Conservation (phyloP, 805 yeast genomes). For the Schwanniomyces occidentalis region DNA sequence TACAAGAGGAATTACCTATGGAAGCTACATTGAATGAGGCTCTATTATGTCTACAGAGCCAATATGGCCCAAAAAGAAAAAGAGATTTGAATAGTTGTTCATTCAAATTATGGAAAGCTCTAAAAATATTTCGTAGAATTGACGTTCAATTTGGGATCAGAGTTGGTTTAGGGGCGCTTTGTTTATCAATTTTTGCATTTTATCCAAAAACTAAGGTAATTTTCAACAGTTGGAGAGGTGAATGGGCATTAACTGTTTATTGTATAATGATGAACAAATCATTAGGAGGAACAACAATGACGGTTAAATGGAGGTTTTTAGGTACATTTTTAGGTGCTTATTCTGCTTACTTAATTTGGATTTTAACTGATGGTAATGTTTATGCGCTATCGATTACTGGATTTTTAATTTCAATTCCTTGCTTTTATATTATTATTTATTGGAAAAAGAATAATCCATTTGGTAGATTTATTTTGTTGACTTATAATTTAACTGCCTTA, state of each 20-base stretch:
- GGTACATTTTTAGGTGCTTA: conserved; percentile 77
- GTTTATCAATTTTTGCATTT: conserved; percentile 67
- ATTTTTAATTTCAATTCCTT: conserved; percentile 46
- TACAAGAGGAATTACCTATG: conserved; percentile 7
- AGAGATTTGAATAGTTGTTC: conserved; percentile 8
- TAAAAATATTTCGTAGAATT: conserved; percentile 55
- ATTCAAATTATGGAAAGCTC: conserved; percentile 46
- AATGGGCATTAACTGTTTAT: conserved; percentile 82
- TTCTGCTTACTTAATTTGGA: conserved; percentile 62
- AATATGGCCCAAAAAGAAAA: conserved; percentile 14
- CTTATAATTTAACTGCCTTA: conserved; percentile 76
- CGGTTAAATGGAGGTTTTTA: conserved; percentile 68
- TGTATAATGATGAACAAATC: conserved; percentile 84
- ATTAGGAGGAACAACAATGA: conserved; percentile 80
- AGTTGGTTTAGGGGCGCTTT: conserved; percentile 75
- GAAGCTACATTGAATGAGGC: conserved; percentile 31
- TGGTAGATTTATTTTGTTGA: conserved; percentile 69
- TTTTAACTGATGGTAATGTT: conserved; percentile 54
- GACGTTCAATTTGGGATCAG: conserved; percentile 79
- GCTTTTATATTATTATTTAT: conserved; percentile 58
- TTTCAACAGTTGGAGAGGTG: conserved; percentile 72
- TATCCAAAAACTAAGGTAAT: conserved; percentile 50
- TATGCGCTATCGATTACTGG: conserved; percentile 52
- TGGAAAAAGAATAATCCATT: conserved; percentile 67
- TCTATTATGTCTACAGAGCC: conserved; percentile 28